Evolutionary conservation across 257 asterid genomes (phyloP), one percentile per base, ranked within the genome.

Genomic region (Solanum rostratum): DNA sequence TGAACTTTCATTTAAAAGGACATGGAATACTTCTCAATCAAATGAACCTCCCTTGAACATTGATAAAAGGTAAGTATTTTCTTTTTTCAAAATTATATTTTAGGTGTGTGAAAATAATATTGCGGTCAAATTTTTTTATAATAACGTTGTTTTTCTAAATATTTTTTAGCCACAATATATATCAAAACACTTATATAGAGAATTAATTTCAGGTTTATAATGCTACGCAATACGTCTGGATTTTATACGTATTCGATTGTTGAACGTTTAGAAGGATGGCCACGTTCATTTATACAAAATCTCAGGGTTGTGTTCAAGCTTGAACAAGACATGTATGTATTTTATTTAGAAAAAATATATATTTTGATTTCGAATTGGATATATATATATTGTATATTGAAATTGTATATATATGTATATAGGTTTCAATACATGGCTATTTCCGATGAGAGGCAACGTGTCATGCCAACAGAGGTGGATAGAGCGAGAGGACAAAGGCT

Each of bases 391-490:
- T 10, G 50, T n/a, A 59, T 13, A 11, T 29, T 62, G 33, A 49
- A 24, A 24, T 0, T 24, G 60, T 0, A 24, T 76, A 22, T 76
- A 46, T 76, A 27, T 76, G 43, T 13, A 45, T 70, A 69, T 68
- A 94, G 98, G 91, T 92, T 93, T 84, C 55, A 89, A 14, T 94
- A 88, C 85, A 92, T 94, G 95, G 95, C 98, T 29, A 63, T 94
- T 69, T 90, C 93, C 0, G 94, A 92, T 30, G 91, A 73, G 80
- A 91, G 92, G 49, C 93, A 92, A 83, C 87, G 97, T 80, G 19
- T 83, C 3, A 94, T 94, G 97, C 97, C 97, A 22, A 85, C 18
- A 53, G 10, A 20, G 0, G 73, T 66, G 69, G 97, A 94, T 85
- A 91, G 97, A 13, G 0, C 0, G 6, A 49, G 14, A 0, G 93